Base-by-base conservation (phyloP, 73 alveolate species). In the Paramecium biaurelia region DNA sequence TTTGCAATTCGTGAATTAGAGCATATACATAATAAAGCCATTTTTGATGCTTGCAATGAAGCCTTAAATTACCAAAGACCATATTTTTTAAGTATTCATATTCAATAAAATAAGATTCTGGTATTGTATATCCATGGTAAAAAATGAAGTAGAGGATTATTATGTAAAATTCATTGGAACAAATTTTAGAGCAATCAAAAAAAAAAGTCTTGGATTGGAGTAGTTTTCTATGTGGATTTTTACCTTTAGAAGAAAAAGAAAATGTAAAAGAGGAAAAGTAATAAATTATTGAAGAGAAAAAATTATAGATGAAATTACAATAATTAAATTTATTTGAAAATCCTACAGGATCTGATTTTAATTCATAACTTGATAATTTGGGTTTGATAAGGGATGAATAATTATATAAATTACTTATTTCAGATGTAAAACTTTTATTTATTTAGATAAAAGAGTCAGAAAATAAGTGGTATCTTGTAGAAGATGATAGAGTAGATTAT, bases 41-140 rank as follows among this genome's bases (percentile, higher is more conserved):
- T 96, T 32, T 96, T 96, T 86, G 98, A 96, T 93, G 92, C 96
- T 7, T 57, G 95, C 67, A 96, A 96, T 86, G 98, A 96, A 82
- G 92, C 95, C 57, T 85, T 95, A 23, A 76, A 94, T 85, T 68
- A 85, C 1, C 85, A 85, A 70, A 94, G 97, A 76, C 98, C 98
- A 57, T 94, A 92, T 82, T 86, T 41, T 67, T 42, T 76, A 21
- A 67, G 85, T 67, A 67, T 15, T 53, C 14, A 53, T 53, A 18
- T 20, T 20, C 9, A 2, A 5, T 53, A 20, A n/a, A 70, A 24
- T 41, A 35, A 43, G 82, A 70, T 89, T 76, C 92, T 43, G 94
- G 94, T 4, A 45, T 67, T 26, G 82, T 86, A 6, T 89, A 89
- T 89, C 85, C 94, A 8, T 89, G 94, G 94, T 38, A 82, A 21